Evolutionary conservation across 306 rosid species (phyloP).

Genomic region (Acacia confusa): DNA sequence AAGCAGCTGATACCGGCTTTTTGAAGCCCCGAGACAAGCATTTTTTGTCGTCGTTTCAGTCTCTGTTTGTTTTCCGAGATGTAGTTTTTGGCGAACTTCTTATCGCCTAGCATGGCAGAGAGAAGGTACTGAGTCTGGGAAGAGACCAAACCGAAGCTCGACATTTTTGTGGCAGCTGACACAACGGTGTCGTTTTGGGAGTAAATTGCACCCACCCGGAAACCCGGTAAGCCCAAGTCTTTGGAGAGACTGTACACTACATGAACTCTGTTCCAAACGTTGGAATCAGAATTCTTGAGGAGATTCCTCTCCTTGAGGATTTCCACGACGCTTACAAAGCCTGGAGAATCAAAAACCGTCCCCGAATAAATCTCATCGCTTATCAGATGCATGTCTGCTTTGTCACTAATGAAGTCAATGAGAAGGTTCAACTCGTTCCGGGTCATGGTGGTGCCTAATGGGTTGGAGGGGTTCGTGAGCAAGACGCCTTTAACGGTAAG

Average conservation of each 20-base stretch:
- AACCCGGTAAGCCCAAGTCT: conserved; percentile 88
- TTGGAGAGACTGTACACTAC: conserved; percentile 81
- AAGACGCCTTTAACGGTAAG: conserved; percentile 77
- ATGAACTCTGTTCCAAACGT: conserved; percentile 56
- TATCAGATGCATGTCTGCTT: conserved; percentile 60
- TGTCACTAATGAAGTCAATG: conserved; percentile 53
- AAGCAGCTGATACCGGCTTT: conserved; percentile 64
- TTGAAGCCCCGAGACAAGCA: conserved; percentile 51
- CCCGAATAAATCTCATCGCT: conserved; percentile 91
- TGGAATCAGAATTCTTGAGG: conserved; percentile 13
- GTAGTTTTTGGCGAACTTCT: conserved; percentile 63
- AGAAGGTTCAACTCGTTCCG: conserved; percentile 56
- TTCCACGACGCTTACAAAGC: conserved; percentile 70
- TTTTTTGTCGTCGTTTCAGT: conserved; percentile 53
- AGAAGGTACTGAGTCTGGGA: conserved; percentile 85
- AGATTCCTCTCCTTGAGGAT: conserved; percentile 52
- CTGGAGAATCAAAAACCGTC: conserved; percentile 68
- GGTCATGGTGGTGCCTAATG: conserved; percentile 70
- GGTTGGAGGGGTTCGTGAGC: conserved; percentile 89
- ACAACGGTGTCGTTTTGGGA: conserved; percentile 65
- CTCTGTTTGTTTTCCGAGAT: conserved; percentile 63
- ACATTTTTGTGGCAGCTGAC: conserved; percentile 78
- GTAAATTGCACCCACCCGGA: conserved; percentile 78
- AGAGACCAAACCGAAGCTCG: conserved; percentile 80
- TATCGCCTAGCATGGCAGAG: conserved; percentile 71